Evolutionary conservation across 1,139 yeast species (phyloP), one percentile per base, ranked within the genome.

Genomic region (Pichia sp.): DNA sequence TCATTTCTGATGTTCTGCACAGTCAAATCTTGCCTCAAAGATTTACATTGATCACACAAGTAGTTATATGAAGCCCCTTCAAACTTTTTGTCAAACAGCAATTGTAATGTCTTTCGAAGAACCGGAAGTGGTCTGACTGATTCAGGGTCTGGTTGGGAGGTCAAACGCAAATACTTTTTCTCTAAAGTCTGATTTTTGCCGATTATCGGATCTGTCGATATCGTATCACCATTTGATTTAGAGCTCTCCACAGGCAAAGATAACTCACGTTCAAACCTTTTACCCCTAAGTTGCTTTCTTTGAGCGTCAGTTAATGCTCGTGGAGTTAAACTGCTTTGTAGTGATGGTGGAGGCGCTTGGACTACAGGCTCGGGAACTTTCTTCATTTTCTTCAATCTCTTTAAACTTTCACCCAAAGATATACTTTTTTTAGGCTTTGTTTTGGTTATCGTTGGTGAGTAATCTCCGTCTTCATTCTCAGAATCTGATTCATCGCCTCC

Each of bases 121-220:
- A 87, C 69, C 1, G 57, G 58, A 42, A 77, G 69, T 0, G 97
- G 97, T 40, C 98, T 72, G 3, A 92, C 97, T 32, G 73, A 66
- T 1, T 76, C 74, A 0, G 97, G 96, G 52, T 86, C 87, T 0
- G 97, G 97, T 40, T 82, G 97, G 1, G 96, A 85, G 0, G 98
- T 92, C 48, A 92, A 67, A 51, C 98, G 71, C 34, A 87, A 67
- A 59, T 87, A 92, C 43, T 75, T 69, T 60, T 92, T 92, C 54
- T 90, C 97, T 33, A 92, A 60, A 2, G 60, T 68, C 37, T 71
- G 71, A 55, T 84, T 75, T 4, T 75, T 69, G 0, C 98, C 98
- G 4, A 83, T 72, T 5, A 90, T 67, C 1, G 62, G 60, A 38
- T 52, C 49, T 26, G 52, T 48, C 5, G 49, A 42, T 4, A 41